Base-by-base conservation (phyloP, 2,329 filamentous ascomycete genomes). In the Calonectria montana region DNA sequence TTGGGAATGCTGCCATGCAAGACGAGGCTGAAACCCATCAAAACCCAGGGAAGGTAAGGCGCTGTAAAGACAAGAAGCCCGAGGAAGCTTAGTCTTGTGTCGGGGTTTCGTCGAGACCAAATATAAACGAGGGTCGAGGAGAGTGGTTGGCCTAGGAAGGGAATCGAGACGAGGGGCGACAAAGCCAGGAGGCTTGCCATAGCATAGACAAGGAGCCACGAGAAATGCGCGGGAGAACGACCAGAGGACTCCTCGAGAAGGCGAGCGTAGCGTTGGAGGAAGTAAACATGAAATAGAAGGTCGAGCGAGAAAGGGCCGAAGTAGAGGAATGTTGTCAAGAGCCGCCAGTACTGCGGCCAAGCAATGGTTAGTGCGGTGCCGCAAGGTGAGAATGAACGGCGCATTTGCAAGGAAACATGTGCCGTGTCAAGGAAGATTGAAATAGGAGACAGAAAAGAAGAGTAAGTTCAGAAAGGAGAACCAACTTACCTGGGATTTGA, bases 271-370 rank as follows among this genome's bases (percentile, higher is more conserved):
- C 97, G 94, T 82, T 98, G 96, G 70, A 98, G 92, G 86, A 99
- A 99, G 89, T 98, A 99, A 83, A 98, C 94, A 83, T 98, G 96
- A 87, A 98, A 98, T 77, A 98, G 89, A 47, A 99, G 92, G 83
- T 98, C 97, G 81, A 99, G 91, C 35, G 93, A 97, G 75, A 98
- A 91, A 2, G 96, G 96, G 2, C 97, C 97, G 81, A 98, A 98
- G 87, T 98, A 99, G 80, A 98, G 91, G 86, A 99, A 99, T 1
- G 96, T 98, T 2, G 96, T 97, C 47, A 98, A 81, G n/a, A 99
- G 88, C 47, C 97, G 93, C 97, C 97, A 99, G 84, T 98, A 98
- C 95, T 98, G 75, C 76, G 70, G 16, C 29, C 23, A 37, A n/a
- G n/a, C 15, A 31, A 64, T 41, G 31, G 70, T 80, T 31, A 80